Evolutionary conservation across 106 monocot species (phyloP), one percentile per base, ranked within the genome.

Genomic region (Iris macrosiphon): DNA sequence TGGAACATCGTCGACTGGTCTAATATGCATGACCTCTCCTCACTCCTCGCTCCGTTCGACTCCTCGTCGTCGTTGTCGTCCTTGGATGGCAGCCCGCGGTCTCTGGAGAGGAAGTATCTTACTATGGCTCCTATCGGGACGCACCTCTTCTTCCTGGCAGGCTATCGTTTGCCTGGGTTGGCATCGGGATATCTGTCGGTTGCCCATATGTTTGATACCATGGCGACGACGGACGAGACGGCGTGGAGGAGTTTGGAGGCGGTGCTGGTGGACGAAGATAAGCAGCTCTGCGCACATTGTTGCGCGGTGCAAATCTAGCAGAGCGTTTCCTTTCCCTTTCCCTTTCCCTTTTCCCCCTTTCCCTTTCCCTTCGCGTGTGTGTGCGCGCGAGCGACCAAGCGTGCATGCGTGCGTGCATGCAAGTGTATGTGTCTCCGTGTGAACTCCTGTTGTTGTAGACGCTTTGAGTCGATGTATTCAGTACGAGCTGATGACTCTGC

Each of bases 1-100:
- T 77, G 77, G 77, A 77, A 49, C 59, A 49, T 66, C 10, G 49
- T 77, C 3, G 71, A 71, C 30, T 27, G 66, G 35, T 77, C 77
- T 7, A 39, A 66, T 21, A 22, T 31, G 17, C 46, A 54, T 7
- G 61, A 66, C 37, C 39, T 61, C 13, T 43, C 52, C 7, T 49
- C 38, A 13, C 59, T 70, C 4, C 28, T 59, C 8, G n/a, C n/a
- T n/a, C n/a, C n/a, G n/a, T 14, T 9, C 17, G 11, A 2, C 4
- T 24, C 48, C 12, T 26, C 4, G 30, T 13, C 13, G 4, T 6
- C 38, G 1, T 30, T 18, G 2, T 24, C 35, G 5, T 12, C 14
- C 2, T 6, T n/a, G 2, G 29, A n/a, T 29, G 20, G 45, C 1
- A 53, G 32, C 52, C 31, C 52, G 6, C 31, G 20, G 8, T 19